Base-by-base conservation (phyloP, 441 rosid genomes). In the Euphorbia corollata region DNA sequence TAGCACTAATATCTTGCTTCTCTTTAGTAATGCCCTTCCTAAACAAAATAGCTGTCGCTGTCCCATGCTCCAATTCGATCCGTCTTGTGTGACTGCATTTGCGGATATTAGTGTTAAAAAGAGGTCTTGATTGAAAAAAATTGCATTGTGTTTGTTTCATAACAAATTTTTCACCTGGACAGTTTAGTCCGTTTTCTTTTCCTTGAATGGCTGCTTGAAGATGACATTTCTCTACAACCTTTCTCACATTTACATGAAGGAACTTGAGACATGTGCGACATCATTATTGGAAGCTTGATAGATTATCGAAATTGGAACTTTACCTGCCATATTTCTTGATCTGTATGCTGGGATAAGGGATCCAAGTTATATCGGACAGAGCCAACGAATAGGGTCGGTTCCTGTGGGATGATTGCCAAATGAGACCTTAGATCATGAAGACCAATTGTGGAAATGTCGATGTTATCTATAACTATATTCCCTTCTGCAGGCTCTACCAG, bases 21-120 rank as follows among this genome's bases (percentile, higher is more conserved):
- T 84, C 73, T 89, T 86, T 55, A 91, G 55, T 18, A 94, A 83
- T 6, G 89, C 92, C 4, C 99, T 86, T 23, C 99, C 99, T 59
- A 91, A 70, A 70, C 97, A 89, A 72, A 91, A 86, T 39, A 89
- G 47, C n/a, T 91, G 99, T 47, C 96, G 61, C 67, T 91, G 99
- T 61, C 98, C 99, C 92, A 89, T 87, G 81, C 98, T 94, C 96
- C 98, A 89, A 50, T 94, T 94, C 1, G 86, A 79, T 74, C 97
- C 98, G 66, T 89, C 97, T 56, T 91, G 88, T 63, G 78, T 84
- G 51, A 94, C 98, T 94, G 77, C 43, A 63, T 15, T 12, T 57
- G 8, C 23, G 41, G 6, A 71, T 34, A 39, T 48, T 51, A 19
- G 13, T 8, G 47, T 8, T 7, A 51, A 51, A 19, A 51, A 51